Conservation (phyloP, 2,329 filamentous ascomycete genomes). For the Xylaria sp. region DNA sequence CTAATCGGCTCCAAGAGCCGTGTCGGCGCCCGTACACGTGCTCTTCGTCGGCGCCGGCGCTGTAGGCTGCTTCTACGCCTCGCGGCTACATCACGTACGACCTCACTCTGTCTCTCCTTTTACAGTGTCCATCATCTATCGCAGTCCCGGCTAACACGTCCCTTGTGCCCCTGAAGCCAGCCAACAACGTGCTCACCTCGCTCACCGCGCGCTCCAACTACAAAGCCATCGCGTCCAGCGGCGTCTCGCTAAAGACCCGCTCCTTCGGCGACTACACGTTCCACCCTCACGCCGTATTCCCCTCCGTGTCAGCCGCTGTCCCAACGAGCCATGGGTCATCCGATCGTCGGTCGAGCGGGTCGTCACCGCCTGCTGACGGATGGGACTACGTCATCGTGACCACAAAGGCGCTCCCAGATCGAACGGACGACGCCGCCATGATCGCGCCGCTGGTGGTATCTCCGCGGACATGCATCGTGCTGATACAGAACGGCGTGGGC, state of each 20-base stretch:
- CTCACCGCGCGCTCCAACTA: conserved; percentile 81
- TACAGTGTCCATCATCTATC: conserved; percentile 13
- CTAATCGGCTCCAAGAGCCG: conserved; percentile 22
- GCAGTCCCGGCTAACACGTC: conserved; percentile 20
- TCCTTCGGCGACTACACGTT: conserved; percentile 75
- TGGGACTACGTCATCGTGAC: conserved; percentile 77
- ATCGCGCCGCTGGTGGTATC: conserved; percentile 71
- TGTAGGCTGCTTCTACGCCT: conserved; percentile 78
- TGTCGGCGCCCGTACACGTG: conserved; percentile 58
- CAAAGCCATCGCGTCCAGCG: conserved; percentile 66
- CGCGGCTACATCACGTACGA: conserved; percentile 70
- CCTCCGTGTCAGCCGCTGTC: conserved; percentile 67
- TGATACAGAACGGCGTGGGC: conserved; percentile 78
- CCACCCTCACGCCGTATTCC: conserved; percentile 69
- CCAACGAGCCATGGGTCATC: conserved; percentile 35
- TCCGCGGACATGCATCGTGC: conserved; percentile 66
- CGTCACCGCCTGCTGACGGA: conserved; percentile 38
- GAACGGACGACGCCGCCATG: conserved; percentile 68
- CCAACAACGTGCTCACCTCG: conserved; percentile 67
- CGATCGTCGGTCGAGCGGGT: not conserved
- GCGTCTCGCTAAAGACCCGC: conserved; percentile 72
- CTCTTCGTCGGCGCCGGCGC: conserved; percentile 77
- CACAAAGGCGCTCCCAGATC: conserved; percentile 75
- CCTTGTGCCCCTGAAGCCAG: conserved; percentile 54
- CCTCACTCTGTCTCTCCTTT: not conserved